A percentile compares a stretch with the other conserved stretches of the same genome.
Conservation (phyloP, 306 rosid genomes). For the Corylus americana region DNA sequence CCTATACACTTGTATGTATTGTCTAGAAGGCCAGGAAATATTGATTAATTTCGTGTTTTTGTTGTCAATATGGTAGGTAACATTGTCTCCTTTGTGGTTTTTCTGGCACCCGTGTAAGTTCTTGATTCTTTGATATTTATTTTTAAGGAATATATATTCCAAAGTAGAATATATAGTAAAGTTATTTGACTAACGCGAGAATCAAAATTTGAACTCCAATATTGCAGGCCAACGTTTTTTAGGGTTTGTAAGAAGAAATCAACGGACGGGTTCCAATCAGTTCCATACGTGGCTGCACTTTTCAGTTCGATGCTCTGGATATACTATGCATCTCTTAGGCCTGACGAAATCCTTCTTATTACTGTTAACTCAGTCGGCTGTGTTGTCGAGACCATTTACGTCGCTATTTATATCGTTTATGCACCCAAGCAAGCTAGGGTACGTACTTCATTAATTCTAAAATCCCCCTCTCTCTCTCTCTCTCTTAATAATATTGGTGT, state of each 20-base stretch:
- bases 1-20: not conserved
- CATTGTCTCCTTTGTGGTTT: slow-evolving; percentile 72
- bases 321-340: slow-evolving; percentile 74
- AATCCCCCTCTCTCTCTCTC: too few species aligned
- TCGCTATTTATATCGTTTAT: slow-evolving; percentile 58
- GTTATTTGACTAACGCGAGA: too few species aligned
- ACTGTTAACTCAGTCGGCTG: slow-evolving; percentile 80
- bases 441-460: not conserved
- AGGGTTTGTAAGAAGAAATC: slow-evolving; percentile 85
- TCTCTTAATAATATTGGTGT: too few species aligned
- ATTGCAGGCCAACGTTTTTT: slow-evolving; percentile 65
- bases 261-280: slow-evolving; percentile 84
- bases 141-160: not conserved
- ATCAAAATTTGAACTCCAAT: not conserved
- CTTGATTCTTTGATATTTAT: not conserved
- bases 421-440: slow-evolving; percentile 81
- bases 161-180: not conserved
- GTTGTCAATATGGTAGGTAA: slow-evolving; percentile 50
- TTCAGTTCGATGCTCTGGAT: slow-evolving; percentile 92
- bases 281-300: slow-evolving; percentile 86
- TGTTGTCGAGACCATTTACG: slow-evolving; percentile 73
- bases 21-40: not conserved
- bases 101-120: slow-evolving; percentile 90
- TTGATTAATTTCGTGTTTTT: not conserved
- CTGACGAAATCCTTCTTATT: slow-evolving; percentile 64